Conservation (phyloP, 371 early-diverging fungal genomes). For the Mortierella sp. region DNA sequence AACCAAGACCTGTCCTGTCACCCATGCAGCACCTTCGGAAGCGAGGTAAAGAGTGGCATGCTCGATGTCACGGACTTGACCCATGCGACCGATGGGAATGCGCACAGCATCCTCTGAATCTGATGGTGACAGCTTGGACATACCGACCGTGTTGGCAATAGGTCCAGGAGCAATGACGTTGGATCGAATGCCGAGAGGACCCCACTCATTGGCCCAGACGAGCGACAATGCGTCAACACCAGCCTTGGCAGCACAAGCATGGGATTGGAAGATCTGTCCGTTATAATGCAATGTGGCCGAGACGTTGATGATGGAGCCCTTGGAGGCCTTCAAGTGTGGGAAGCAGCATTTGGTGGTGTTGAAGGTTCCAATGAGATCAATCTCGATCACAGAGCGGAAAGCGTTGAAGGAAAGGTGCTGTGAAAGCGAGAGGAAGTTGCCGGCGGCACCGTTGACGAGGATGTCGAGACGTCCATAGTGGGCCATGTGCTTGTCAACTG, state of each 20-base stretch:
- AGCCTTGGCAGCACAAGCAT: conserved; percentile 66
- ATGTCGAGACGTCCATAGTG: conserved; percentile 80
- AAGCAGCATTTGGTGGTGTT: conserved; percentile 81
- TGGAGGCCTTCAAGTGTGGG: conserved; percentile 74
- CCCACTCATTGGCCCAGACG: conserved; percentile 66
- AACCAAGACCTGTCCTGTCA: conserved; percentile 71
- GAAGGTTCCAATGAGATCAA: conserved; percentile 76
- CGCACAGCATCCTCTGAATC: conserved; percentile 22
- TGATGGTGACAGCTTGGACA: conserved; percentile 50
- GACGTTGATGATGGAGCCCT: conserved; percentile 62
- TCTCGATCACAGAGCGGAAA: conserved; percentile 74
- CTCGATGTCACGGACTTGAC: conserved; percentile 75
- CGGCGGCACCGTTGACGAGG: conserved; percentile 70
- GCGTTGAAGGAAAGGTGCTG: conserved; percentile 77
- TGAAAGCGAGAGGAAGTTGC: conserved; percentile 81
- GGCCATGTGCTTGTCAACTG: conserved; percentile 69
- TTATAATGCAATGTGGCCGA: conserved; percentile 44
- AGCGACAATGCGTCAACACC: conserved; percentile 60
- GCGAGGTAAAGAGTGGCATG: conserved; percentile 77
- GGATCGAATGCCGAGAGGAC: conserved; percentile 66
- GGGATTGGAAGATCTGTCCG: conserved; percentile 54
- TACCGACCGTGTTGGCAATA: conserved; percentile 68
- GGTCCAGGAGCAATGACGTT: conserved; percentile 72
- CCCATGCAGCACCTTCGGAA: conserved; percentile 70
- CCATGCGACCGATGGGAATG: conserved; percentile 54